Base-by-base conservation (phyloP, 805 yeast genomes). In the Saccharomycopsis fermentans region DNA sequence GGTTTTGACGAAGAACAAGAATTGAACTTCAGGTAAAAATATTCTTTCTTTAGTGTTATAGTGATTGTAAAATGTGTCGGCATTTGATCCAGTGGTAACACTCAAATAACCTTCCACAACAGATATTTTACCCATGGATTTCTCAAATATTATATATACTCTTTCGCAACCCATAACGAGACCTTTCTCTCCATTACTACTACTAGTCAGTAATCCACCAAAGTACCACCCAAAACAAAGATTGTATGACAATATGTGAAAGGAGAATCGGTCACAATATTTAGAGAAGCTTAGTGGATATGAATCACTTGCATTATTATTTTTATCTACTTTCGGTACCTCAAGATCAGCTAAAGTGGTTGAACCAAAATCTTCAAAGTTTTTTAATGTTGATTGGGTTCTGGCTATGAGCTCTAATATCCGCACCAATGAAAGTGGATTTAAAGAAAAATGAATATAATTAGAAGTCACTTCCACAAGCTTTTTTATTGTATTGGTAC, bases 141-240 rank as follows among this genome's bases (percentile, higher is more conserved):
- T 78, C 52, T 83, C 84, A 24, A 84, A 77, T 0, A 83, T 80
- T 1, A 89, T 82, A 62, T 83, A 86, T 21, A 89, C 79, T 17
- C 83, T 73, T 63, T 87, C 89, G 58, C 86, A 88, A 0, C 97
- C 97, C 34, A 82, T 61, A 40, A 87, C 83, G n/a, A 89, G 66
- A 11, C 56, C 61, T 19, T 37, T 55, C 24, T 75, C 76, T 1
- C 66, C 61, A 1, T 68, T 67, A 4, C 68, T 69, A 6, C 66
- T 65, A 16, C 40, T 52, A 1, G 16, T 29, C 17, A 32, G 16
- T 17, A 12, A 26, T 26, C 66, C 67, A n/a, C 79, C 83, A 66
- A 86, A 86, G 3, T 86, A 67, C 90, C 96, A 89, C 0, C 96
- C 96, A 36, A 86, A 60, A 62, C 95, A 86, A 60, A 87, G 74